Percentiles rank a stretch among this genome's conserved stretches.
Evolutionary conservation across 2,329 filamentous ascomycete genomes (phyloP).

Genomic region (Endothia cerciana): DNA sequence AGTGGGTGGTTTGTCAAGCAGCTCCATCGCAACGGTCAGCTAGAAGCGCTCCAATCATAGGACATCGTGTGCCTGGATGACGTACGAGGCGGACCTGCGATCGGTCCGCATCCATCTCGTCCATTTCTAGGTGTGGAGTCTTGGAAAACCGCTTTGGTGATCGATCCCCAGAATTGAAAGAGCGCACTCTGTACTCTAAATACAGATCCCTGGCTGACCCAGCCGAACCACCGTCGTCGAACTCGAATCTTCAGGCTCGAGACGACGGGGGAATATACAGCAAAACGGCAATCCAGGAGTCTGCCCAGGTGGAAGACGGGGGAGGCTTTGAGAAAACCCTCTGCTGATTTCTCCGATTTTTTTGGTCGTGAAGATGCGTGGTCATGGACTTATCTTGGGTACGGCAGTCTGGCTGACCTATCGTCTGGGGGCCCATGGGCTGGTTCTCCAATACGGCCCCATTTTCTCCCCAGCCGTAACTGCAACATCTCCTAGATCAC

Average conservation of each 20-base stretch:
- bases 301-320: too few species aligned
- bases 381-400: too few species aligned
- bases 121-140: background rate
- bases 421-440: background rate
- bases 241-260: background rate
- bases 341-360: too few species aligned
- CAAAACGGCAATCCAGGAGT: background rate
- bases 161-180: background rate
- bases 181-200: background rate
- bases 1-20: background rate
- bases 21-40: background rate
- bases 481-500: slow-evolving; percentile 5
- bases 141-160: background rate
- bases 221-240: background rate
- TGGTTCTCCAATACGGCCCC: slow-evolving; percentile 16
- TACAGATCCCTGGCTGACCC: background rate
- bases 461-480: background rate
- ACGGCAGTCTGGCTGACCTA: background rate
- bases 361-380: too few species aligned
- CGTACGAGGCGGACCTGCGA: slow-evolving; percentile 16
- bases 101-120: background rate
- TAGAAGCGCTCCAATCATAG: slow-evolving; percentile 17
- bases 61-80: slow-evolving; percentile 10
- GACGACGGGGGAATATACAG: background rate
- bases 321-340: too few species aligned